Evolutionary conservation across 805 yeast species (phyloP).

Genomic region (Kuraishia hungarica): DNA sequence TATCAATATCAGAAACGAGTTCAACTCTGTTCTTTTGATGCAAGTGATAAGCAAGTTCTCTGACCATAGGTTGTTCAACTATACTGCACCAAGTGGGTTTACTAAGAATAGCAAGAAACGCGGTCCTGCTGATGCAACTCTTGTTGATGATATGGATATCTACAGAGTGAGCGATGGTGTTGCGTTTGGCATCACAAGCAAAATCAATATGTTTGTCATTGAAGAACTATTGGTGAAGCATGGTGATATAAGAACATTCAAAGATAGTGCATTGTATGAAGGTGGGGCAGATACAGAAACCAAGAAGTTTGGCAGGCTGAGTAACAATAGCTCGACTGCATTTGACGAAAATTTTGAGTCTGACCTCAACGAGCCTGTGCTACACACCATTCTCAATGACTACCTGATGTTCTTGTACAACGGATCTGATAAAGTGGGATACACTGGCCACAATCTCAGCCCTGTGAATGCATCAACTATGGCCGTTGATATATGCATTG

Average conservation of each 20-base stretch:
- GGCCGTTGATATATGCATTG: slow-evolving; percentile 71
- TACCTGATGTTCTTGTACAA: slow-evolving; percentile 23
- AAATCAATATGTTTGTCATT: slow-evolving; percentile 21
- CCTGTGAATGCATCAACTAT: slow-evolving; percentile 40
- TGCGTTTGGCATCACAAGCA: slow-evolving; percentile 34
- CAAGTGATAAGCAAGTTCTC: slow-evolving; percentile 24
- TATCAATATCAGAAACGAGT: slow-evolving; percentile 20
- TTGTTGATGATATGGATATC: slow-evolving; percentile 17
- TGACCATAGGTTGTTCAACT: slow-evolving; percentile 12
- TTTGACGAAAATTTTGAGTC: slow-evolving; percentile 28
- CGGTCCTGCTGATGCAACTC: slow-evolving; percentile 3
- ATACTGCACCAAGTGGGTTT: slow-evolving; percentile 6
- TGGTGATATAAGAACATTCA: slow-evolving; percentile 8
- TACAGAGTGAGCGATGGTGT: slow-evolving; percentile 29
- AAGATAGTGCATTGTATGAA: slow-evolving; percentile 8
- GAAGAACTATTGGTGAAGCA: slow-evolving; percentile 24
- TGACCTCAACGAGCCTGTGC: slow-evolving; percentile 24
- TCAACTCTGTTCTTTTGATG: slow-evolving; percentile 21
- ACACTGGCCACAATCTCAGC: slow-evolving; percentile 24
- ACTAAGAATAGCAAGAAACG: slow-evolving; percentile 7
- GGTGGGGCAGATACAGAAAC: slow-evolving; percentile 21
- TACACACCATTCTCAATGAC: slow-evolving; percentile 32
- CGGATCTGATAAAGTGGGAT: slow-evolving; percentile 18
- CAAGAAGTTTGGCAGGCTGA: slow-evolving; percentile 17
- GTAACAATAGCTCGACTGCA: slow-evolving; percentile 11